Percentiles rank a stretch among this genome's conserved stretches.
Conservation (phyloP, 2,329 filamentous ascomycete genomes). For the Ceratocystis colombiana region DNA sequence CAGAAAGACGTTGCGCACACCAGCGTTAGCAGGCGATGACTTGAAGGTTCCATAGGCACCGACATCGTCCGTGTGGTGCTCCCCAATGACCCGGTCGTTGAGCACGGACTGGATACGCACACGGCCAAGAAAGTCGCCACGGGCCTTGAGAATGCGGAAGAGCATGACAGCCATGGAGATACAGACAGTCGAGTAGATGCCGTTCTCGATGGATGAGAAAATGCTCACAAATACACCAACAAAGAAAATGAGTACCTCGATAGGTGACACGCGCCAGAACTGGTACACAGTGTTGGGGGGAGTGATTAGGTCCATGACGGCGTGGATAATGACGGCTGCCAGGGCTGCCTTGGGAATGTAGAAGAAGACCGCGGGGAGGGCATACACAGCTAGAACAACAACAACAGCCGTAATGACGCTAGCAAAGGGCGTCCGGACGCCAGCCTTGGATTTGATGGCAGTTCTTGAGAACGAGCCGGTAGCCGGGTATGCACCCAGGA, state of each 20-base stretch:
- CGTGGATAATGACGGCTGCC: constrained; percentile 80
- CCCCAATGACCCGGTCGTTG: constrained; percentile 60
- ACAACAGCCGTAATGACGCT: constrained; percentile 75
- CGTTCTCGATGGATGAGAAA: constrained; percentile 72
- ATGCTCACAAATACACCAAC: constrained; percentile 73
- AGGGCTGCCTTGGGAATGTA: constrained; percentile 73
- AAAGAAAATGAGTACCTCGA: constrained; percentile 78
- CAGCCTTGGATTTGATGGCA: constrained; percentile 89
- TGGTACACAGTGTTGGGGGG: constrained; percentile 74
- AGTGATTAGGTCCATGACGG: constrained; percentile 75
- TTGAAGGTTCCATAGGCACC: constrained; percentile 50
- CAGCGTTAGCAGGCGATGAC: constrained; percentile 30
- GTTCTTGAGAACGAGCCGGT: constrained; percentile 87
- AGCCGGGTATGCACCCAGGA: constrained; percentile 72
- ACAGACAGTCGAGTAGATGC: constrained; percentile 71
- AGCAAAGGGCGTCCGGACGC: constrained; percentile 75
- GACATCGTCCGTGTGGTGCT: constrained; percentile 40
- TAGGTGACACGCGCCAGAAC: constrained; percentile 75
- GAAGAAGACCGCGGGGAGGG: constrained; percentile 71
- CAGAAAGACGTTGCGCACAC: constrained; percentile 68
- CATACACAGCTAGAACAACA: constrained; percentile 76
- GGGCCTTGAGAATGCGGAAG: constrained; percentile 68
- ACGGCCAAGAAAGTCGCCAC: constrained; percentile 66
- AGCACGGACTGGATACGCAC: constrained; percentile 76
- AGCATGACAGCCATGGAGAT: constrained; percentile 61